phyloP scores from a whole-genome alignment of 192 early-diverging fungal species.

The Backusella sp. region DNA sequence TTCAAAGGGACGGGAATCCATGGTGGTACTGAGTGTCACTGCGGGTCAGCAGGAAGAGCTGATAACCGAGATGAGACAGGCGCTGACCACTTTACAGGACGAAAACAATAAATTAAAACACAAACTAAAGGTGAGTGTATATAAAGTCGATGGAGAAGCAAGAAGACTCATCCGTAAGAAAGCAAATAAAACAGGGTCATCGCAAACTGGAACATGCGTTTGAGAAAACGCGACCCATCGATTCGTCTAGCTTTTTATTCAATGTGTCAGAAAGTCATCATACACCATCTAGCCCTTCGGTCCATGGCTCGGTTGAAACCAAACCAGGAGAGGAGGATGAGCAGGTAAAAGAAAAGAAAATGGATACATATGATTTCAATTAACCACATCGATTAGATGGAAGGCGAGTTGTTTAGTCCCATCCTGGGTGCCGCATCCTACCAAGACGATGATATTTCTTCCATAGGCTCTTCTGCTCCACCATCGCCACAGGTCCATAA shows the following conservation, averaged over 20 bases:
- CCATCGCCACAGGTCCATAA: neutral
- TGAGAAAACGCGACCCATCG: constrained; percentile 15
- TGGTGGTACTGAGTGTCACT: constrained; percentile 19
- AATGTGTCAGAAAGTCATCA: neutral
- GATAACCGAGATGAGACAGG: constrained; percentile 24
- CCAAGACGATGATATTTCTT: neutral
- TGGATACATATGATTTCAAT: too few relatives aligned
- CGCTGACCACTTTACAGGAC: constrained; percentile 19
- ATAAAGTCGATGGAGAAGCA: neutral
- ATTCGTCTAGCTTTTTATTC: neutral
- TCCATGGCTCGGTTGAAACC: neutral
- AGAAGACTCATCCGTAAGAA: neutral
- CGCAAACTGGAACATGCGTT: constrained; percentile 20
- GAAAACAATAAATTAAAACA: constrained; percentile 24
- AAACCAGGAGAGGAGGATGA: neutral
- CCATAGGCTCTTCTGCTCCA: neutral
- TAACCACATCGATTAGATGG: neutral
- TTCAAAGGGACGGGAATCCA: constrained; percentile 11
- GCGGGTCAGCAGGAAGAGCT: constrained; percentile 28
- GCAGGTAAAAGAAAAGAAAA: neutral
- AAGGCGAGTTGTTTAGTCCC: constrained; percentile 4
- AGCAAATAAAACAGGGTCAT: constrained; percentile 26
- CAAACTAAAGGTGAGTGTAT: neutral
- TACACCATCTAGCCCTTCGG: neutral
- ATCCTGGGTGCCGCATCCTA: neutral